Evolutionary conservation across 768 basidiomycete species (phyloP).

Genomic region (Mrakia gelida): DNA sequence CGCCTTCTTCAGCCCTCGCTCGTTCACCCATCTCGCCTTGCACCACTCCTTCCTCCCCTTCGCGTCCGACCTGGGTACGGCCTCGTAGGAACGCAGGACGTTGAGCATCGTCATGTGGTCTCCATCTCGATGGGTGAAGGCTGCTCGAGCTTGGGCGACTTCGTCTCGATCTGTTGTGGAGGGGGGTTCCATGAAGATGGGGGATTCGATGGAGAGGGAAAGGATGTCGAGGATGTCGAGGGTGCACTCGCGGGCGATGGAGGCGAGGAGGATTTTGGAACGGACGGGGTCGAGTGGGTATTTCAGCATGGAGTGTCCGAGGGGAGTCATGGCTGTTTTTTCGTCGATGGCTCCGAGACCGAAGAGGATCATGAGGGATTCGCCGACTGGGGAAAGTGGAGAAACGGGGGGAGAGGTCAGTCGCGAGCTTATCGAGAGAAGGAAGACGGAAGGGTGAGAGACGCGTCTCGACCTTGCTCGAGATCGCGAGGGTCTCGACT

Average conservation of each 20-base stretch:
- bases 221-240: conserved; percentile 77
- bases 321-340: conserved; percentile 59
- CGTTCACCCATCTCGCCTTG: conserved; percentile 72
- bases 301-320: conserved; percentile 79
- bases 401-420: neutral
- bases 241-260: conserved; percentile 66
- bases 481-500: no score
- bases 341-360: conserved; percentile 73
- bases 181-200: conserved; percentile 68
- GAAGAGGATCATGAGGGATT: conserved; percentile 54
- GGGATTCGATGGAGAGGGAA: conserved; percentile 73
- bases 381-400: conserved; percentile 38
- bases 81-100: conserved; percentile 73
- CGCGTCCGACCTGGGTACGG: conserved; percentile 21
- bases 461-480: neutral
- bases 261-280: conserved; percentile 73
- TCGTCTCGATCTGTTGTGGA: conserved; percentile 61
- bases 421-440: neutral
- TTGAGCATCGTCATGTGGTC: conserved; percentile 90
- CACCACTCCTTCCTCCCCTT: conserved; percentile 67
- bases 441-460: neutral
- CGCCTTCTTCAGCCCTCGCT: conserved; percentile 73
- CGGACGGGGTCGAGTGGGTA: conserved; percentile 87
- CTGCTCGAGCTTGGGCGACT: conserved; percentile 58
- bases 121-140: conserved; percentile 77